Percentiles rank a stretch among this genome's conserved stretches.
Conservation (phyloP, 139 green algal species). For the Tetratostichococcus sp. region DNA sequence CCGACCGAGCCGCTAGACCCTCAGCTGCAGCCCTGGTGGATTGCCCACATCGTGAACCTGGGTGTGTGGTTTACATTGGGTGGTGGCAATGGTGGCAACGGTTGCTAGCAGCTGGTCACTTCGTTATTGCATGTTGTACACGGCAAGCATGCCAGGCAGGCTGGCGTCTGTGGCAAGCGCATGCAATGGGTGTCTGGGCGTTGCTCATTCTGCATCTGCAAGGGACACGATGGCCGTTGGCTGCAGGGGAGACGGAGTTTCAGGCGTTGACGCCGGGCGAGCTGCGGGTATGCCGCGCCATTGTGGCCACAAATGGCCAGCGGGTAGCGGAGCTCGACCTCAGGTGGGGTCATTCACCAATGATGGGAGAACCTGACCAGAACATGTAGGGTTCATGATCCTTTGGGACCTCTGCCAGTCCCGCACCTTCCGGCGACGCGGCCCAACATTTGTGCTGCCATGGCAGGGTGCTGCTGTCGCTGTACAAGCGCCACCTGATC, state of each 20-base stretch:
- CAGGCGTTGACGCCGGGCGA: constrained; percentile 67
- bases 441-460: background rate
- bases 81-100: background rate
- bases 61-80: constrained; percentile 45
- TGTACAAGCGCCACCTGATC: constrained; percentile 73
- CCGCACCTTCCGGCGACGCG: too few species aligned
- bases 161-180: too few species aligned
- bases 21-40: constrained; percentile 77
- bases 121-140: too few species aligned
- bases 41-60: constrained; percentile 74
- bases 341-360: background rate
- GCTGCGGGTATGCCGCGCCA: constrained; percentile 36
- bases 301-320: background rate
- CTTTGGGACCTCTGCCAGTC: background rate
- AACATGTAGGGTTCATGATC: too few species aligned
- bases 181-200: too few species aligned
- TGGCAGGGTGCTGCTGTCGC: constrained; percentile 26
- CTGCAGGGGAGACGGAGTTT: constrained; percentile 73
- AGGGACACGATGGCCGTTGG: too few species aligned
- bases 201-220: too few species aligned
- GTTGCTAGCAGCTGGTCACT: too few species aligned
- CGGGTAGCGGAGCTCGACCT: background rate
- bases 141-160: too few species aligned
- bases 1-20: constrained; percentile 43
- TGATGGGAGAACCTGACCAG: too few species aligned